Conservation (phyloP, 345 rosid genomes). For the Dipteronia dyeriana region DNA sequence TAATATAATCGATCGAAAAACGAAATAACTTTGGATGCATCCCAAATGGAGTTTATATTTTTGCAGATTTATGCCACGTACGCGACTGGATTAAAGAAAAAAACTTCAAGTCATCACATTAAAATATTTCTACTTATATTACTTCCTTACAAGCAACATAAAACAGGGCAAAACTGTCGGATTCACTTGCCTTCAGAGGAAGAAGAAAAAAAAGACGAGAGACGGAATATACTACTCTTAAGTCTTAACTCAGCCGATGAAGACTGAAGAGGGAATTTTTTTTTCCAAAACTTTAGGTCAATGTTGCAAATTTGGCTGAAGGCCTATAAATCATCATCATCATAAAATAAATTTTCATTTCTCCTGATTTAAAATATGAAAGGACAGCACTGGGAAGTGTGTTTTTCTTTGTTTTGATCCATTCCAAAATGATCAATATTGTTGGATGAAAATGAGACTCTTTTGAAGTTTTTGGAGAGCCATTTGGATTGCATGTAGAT, state of each 20-base stretch:
- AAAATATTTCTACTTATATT: no score
- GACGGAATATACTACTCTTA: background rate
- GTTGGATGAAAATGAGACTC: conserved; percentile 24
- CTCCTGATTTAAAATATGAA: conserved; percentile 31
- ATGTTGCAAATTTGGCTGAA: background rate
- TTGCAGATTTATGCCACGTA: no score
- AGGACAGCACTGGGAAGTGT: conserved; percentile 29
- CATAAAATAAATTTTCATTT: no score
- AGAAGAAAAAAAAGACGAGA: no score
- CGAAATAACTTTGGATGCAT: no score
- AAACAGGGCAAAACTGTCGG: background rate
- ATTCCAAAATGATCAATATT: conserved; percentile 8
- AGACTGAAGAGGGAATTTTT: no score
- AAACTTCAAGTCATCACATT: no score
- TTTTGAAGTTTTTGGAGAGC: conserved; percentile 44
- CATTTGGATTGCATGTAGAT: conserved; percentile 60
- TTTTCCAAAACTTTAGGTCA: conserved; percentile 6
- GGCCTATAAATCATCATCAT: background rate
- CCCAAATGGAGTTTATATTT: no score
- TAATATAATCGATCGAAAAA: no score
- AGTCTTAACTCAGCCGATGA: background rate
- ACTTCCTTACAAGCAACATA: background rate
- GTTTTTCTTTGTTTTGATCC: conserved; percentile 20
- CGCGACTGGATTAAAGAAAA: no score
- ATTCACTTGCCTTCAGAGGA: background rate